Evolutionary conservation across 768 basidiomycete genomes (phyloP).

Genomic region (Boletus pseudopeckii): DNA sequence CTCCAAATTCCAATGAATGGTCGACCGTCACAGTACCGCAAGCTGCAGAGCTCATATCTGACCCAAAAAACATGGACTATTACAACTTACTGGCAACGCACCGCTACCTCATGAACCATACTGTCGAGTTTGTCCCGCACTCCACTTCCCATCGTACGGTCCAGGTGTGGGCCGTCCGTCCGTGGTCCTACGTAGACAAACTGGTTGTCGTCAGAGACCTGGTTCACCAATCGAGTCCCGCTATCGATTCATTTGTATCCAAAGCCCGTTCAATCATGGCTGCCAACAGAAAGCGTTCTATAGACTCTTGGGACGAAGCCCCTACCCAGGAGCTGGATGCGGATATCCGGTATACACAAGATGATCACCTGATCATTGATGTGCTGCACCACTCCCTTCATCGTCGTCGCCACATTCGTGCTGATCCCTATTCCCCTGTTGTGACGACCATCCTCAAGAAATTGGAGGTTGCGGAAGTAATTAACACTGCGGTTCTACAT

Average conservation of each 20-base stretch:
- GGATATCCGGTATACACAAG: conserved; percentile 41
- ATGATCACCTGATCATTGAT: conserved; percentile 55
- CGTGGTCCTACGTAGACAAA: conserved; percentile 50
- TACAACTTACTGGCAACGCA: conserved; percentile 55
- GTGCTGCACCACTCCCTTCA: conserved; percentile 58
- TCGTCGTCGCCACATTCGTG: conserved; percentile 45
- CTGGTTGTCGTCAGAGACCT: conserved; percentile 48
- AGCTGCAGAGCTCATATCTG: conserved; percentile 45
- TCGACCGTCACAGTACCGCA: conserved; percentile 49
- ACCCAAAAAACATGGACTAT: conserved; percentile 18
- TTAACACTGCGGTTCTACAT: conserved; percentile 33
- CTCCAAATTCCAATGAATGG: conserved; percentile 52
- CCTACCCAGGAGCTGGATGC: conserved; percentile 28
- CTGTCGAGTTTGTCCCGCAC: conserved; percentile 52
- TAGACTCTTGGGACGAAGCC: conserved; percentile 31
- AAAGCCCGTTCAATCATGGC: conserved; percentile 48
- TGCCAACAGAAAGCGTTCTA: conserved; percentile 28
- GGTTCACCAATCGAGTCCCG: conserved; percentile 39
- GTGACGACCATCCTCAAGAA: conserved; percentile 56
- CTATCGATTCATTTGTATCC: conserved; percentile 45
- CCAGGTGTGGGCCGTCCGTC: conserved; percentile 62
- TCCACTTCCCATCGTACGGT: conserved; percentile 41
- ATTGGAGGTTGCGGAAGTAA: conserved; percentile 39
- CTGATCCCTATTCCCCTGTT: conserved; percentile 57
- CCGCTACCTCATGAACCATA: conserved; percentile 56